Evolutionary conservation across 768 basidiomycete species (phyloP), one percentile per base, ranked within the genome.

Genomic region (Boletus rubescentipes): DNA sequence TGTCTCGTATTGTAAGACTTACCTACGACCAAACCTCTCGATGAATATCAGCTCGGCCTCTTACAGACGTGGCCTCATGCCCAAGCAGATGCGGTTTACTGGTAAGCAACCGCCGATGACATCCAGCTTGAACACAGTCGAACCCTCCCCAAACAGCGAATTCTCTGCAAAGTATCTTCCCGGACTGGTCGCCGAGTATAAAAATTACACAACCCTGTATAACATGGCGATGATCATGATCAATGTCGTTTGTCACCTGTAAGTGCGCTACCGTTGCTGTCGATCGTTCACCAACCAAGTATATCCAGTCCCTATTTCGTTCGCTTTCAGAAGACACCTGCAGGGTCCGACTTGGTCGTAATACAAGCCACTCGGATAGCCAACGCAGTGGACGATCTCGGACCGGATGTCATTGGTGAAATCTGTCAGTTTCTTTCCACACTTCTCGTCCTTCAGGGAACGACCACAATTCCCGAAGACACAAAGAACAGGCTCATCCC

Each of bases 401-500:
- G 66, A 1, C 58, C 59, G 3, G 49, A 61, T 23, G 57, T 65
- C 12, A 59, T 76, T 32, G 69, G 55, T 21, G 73, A 76, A 51
- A 60, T 69, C 16, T 70, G 72, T 11, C 76, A 78, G 53, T 77
- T 77, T 46, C 57, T 75, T 30, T 66, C 75, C 0, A 75, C 75
- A 7, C 59, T 78, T 29, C 62, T 78, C 14, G 65, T 74, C 31
- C 59, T 76, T 3, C 76, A 77, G 49, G 77, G 75, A 16, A 61
- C 55, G 15, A 52, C 52, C 12, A 64, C 58, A 3, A 61, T 78
- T 42, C 66, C 69, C 3, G 65, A 65, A 26, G 64, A 61, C 20
- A 67, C 74, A 45, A 72, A 70, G 53, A 47, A 59, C 23, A 68
- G 58, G 12, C 67, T 77, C n/a, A 38, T 75, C 11, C 61, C 56